Percentiles rank a stretch among this genome's conserved stretches.
phyloP scores from a whole-genome alignment of 2,329 filamentous ascomycete species.

The Aspergillus sp. region DNA sequence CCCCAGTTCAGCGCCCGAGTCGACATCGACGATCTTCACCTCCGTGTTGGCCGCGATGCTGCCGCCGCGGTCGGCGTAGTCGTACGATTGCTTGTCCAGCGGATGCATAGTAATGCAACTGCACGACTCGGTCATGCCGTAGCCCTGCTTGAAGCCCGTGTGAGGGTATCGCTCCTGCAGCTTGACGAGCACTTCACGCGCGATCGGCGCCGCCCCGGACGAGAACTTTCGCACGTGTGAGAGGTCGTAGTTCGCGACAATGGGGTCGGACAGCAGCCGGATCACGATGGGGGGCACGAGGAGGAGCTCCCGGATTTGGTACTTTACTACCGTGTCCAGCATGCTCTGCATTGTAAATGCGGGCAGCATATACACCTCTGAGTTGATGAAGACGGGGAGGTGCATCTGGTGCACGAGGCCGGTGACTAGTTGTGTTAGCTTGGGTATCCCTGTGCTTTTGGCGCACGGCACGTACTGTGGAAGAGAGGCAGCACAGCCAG shows the following conservation, averaged over 20 bases:
- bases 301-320: conserved; percentile 55
- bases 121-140: conserved; percentile 67
- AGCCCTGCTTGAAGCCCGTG: conserved; percentile 63
- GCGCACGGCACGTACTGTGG: conserved; percentile 42
- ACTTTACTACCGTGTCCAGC: conserved; percentile 51
- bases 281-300: conserved; percentile 62
- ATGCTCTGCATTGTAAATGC: conserved; percentile 61
- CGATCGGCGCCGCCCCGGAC: conserved; percentile 59
- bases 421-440: conserved; percentile 42
- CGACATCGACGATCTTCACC: conserved; percentile 56
- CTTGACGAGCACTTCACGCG: conserved; percentile 54
- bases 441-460: neutral
- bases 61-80: conserved; percentile 39
- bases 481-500: conserved; percentile 60
- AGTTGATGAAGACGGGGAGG: conserved; percentile 61
- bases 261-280: conserved; percentile 54
- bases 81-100: conserved; percentile 54
- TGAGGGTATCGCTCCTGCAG: conserved; percentile 57
- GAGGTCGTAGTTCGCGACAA: conserved; percentile 51
- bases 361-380: conserved; percentile 64
- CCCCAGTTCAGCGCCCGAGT: conserved; percentile 49
- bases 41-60: conserved; percentile 59
- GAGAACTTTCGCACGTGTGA: conserved; percentile 55
- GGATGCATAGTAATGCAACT: conserved; percentile 63
- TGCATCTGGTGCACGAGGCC: conserved; percentile 63